Percentiles rank a stretch among this genome's conserved stretches.
phyloP scores from a whole-genome alignment of 306 rosid species.

The Corylus americana region DNA sequence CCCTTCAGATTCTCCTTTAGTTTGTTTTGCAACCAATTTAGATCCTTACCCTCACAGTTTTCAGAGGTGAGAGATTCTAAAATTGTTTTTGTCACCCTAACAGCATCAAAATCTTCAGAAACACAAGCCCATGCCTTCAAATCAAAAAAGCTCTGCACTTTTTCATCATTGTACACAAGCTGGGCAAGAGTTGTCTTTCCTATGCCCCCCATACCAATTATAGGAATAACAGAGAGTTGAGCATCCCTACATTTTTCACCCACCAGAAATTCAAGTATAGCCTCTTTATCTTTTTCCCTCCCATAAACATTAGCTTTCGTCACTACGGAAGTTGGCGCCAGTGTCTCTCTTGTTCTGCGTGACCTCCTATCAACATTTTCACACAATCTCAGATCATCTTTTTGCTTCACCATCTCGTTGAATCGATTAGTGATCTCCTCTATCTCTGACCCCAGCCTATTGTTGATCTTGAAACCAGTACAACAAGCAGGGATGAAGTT shows the following conservation, averaged over 20 bases:
- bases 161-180: background rate
- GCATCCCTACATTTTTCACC: background rate
- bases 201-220: conserved; percentile 11
- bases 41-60: background rate
- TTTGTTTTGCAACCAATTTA: background rate
- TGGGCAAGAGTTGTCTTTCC: conserved; percentile 6
- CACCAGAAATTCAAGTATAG: background rate
- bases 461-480: too few relatives aligned
- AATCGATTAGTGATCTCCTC: background rate
- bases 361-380: background rate
- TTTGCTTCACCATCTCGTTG: background rate
- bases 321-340: background rate
- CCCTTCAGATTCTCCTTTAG: background rate
- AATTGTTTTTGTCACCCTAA: background rate
- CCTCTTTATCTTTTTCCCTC: conserved; percentile 10
- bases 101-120: background rate
- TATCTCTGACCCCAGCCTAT: background rate
- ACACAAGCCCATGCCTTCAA: background rate
- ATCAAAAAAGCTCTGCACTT: background rate
- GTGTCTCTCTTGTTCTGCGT: background rate
- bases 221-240: background rate
- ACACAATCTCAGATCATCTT: background rate
- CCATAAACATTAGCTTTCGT: conserved; percentile 1
- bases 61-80: too few relatives aligned
- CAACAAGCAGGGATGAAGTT: background rate